Base-by-base conservation (phyloP, 2,329 filamentous ascomycete species). In the Cordyceps militaris region DNA sequence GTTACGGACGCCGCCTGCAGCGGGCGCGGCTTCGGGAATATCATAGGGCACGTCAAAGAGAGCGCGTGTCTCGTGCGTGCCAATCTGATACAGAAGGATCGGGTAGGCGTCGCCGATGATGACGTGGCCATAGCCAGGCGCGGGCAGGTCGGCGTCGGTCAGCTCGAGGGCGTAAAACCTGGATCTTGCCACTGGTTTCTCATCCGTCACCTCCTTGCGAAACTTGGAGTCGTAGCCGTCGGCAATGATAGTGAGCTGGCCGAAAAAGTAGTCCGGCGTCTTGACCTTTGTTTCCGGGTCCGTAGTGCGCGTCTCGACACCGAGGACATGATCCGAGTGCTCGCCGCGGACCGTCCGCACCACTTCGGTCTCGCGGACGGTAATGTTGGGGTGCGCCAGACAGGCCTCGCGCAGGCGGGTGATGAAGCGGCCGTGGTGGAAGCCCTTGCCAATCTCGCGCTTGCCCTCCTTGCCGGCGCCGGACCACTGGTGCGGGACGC, bases 401-500 rank as follows among this genome's bases (percentile, higher is more conserved):
- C 91, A 94, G 26, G 89, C 87, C 65, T 81, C 80, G 60, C 94
- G 84, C 63, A 99, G 76, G 69, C 89, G 86, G 73, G 81, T 84
- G 66, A 99, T 91, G 74, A 99, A 97, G 64, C 91, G 84, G 48
- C 94, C 94, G 74, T 99, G 94, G 76, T 99, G 94, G 71, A 99
- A 99, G 48, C 83, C 83, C 61, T 88, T 79, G 40, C 94, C 94
- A 2, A 88, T 86, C 61, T 79, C 74, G 63, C 76, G 78, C 66
- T 71, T 72, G 62, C 66, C 66, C 44, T 66, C 67, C 63, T 67
- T 71, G 51, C 67, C 67, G 24, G 68, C 62, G 24, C 71, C 71
- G 48, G 63, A 61, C 72, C 72, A 74, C 43, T 66, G 64, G 61
- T 70, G 65, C 46, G 67, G 64, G 38, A 79, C 72, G 38, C 72